phyloP scores from a whole-genome alignment of 2,329 filamentous ascomycete genomes.

The Fusarium nurragi region DNA sequence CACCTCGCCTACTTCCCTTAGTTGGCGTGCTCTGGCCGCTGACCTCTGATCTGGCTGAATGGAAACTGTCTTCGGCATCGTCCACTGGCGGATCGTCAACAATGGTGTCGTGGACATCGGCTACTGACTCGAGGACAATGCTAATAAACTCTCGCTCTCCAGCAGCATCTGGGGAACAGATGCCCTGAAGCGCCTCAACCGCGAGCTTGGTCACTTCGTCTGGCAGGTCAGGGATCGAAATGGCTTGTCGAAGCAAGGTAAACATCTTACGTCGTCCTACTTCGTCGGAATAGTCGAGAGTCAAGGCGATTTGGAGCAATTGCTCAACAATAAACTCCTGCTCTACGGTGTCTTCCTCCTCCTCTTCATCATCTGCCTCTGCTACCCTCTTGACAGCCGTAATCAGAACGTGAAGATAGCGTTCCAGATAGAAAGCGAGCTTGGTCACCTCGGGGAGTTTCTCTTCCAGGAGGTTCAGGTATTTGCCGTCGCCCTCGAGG shows the following conservation, averaged over 20 bases:
- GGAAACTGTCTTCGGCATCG: slow-evolving; percentile 78
- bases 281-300: slow-evolving; percentile 97
- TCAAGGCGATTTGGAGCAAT: slow-evolving; percentile 88
- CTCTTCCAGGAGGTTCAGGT: slow-evolving; percentile 81
- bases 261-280: slow-evolving; percentile 97
- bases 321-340: slow-evolving; percentile 97
- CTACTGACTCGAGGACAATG: slow-evolving; percentile 89
- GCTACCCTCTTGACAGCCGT: slow-evolving; percentile 69
- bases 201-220: slow-evolving; percentile 92
- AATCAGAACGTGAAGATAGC: slow-evolving; percentile 76
- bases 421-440: slow-evolving; percentile 85
- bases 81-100: slow-evolving; percentile 71
- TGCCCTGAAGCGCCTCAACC: slow-evolving; percentile 81
- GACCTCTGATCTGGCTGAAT: slow-evolving; percentile 88
- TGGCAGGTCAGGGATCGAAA: slow-evolving; percentile 87
- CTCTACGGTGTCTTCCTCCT: slow-evolving; percentile 86
- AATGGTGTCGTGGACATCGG: slow-evolving; percentile 96
- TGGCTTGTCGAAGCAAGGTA: slow-evolving; percentile 82
- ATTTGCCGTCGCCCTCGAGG: slow-evolving; percentile 75
- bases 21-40: slow-evolving; percentile 71
- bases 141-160: slow-evolving; percentile 86
- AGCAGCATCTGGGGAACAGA: slow-evolving; percentile 78
- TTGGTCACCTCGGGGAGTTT: slow-evolving; percentile 96
- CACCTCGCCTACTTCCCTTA: slow-evolving; percentile 55
- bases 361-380: slow-evolving; percentile 62